These are phyloP conservation scores for Salix udensis DNA, from an alignment of 345 rosid genomes.

Conservation along the genomic window DNA sequence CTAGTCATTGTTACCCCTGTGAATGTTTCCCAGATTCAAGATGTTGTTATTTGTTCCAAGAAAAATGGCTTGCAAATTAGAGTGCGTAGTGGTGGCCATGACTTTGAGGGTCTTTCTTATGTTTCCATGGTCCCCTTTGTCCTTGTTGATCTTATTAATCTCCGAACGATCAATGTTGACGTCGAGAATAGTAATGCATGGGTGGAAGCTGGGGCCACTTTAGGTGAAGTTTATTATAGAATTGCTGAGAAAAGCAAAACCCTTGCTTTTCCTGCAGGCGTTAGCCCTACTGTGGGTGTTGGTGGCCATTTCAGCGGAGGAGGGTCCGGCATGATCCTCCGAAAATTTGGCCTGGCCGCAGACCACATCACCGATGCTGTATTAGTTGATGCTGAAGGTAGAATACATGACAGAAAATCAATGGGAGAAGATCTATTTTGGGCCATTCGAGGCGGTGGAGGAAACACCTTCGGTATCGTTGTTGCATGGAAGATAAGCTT, in stretches of 20 bases:
- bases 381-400: too few relatives aligned
- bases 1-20: constrained; percentile 12
- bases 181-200: constrained; percentile 1
- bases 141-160: constrained; percentile 17
- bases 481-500: constrained; percentile 11
- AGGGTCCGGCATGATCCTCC: background rate
- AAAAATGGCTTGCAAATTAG: constrained; percentile 6
- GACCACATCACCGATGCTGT: too few relatives aligned
- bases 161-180: background rate
- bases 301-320: constrained; percentile 12
- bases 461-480: background rate
- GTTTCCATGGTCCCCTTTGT: constrained; percentile 10
- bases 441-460: background rate
- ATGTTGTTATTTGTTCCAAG: background rate
- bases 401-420: background rate
- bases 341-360: constrained; percentile 1
- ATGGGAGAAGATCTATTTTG: background rate
- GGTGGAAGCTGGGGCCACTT: constrained; percentile 13
- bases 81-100: constrained; percentile 23
- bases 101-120: constrained; percentile 18
- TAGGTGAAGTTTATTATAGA: background rate
- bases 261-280: constrained; percentile 13
- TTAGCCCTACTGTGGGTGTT: constrained; percentile 1
- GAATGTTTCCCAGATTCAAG: constrained; percentile 1
- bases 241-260: background rate